Percentiles rank a stretch among this genome's conserved stretches.
phyloP scores from a whole-genome alignment of 164 flowering plant species.

The Macadamia integrifolia region DNA sequence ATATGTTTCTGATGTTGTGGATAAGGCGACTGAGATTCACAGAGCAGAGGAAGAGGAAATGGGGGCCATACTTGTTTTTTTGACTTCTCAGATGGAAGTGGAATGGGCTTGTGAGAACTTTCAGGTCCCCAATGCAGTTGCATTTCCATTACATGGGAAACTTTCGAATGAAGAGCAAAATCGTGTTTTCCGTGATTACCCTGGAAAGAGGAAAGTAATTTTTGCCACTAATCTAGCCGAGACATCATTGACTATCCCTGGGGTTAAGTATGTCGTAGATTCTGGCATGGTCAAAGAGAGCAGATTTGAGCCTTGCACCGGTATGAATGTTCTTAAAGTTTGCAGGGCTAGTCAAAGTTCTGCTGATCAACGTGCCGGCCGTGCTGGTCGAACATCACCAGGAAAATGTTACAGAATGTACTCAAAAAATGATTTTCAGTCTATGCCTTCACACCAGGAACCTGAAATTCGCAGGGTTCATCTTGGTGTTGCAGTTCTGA shows the following conservation, averaged over 20 bases:
- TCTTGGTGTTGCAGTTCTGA: conserved; percentile 87
- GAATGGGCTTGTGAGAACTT: conserved; percentile 95
- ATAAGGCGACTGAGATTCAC: conserved; percentile 55
- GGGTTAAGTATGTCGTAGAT: conserved; percentile 87
- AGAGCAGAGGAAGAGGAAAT: conserved; percentile 60
- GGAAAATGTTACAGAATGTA: conserved; percentile 90
- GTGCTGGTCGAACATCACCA: conserved; percentile 94
- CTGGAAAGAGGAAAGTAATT: conserved; percentile 75
- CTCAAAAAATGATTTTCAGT: conserved; percentile 47
- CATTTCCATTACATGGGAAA: conserved; percentile 87
- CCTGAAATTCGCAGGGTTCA: conserved; percentile 93
- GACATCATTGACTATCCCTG: conserved; percentile 94
- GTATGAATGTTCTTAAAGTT: conserved; percentile 84
- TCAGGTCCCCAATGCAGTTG: conserved; percentile 41
- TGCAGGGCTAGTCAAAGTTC: conserved; percentile 77
- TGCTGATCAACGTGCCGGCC: conserved; percentile 92
- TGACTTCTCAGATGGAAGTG: conserved; percentile 87
- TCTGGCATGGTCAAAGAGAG: conserved; percentile 86
- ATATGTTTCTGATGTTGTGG: conserved; percentile 65
- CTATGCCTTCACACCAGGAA: conserved; percentile 62
- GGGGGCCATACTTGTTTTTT: conserved; percentile 84
- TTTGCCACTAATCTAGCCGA: conserved; percentile 96
- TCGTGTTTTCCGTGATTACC: conserved; percentile 51
- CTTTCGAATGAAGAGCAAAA: conserved; percentile 75
- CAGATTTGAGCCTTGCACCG: conserved; percentile 72